Base-by-base conservation (phyloP, 352 stramenopile species). In the Aphanomyces stellatus region DNA sequence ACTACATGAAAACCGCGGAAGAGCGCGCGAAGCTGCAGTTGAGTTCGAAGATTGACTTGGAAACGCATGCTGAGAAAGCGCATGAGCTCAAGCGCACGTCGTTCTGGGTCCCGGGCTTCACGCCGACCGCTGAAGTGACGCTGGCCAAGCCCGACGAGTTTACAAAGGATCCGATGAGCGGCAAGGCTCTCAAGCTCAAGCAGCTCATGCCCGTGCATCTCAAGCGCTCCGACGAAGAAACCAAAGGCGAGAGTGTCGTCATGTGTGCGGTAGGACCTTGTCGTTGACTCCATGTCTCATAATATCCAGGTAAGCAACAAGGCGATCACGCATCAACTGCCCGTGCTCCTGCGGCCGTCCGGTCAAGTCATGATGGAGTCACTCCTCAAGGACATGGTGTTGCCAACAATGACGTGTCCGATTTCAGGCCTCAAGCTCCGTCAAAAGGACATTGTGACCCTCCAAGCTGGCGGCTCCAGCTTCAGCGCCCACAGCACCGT, bases 81-180 rank as follows among this genome's bases (percentile, higher is more conserved):
- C 71, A 81, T 24, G 84, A 82, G 30, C 90, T 95, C 78, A 89
- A 89, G 72, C 76, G 72, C 49, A 92, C 84, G 34, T 91, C 82
- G 67, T 95, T 87, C 65, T 95, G 86, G 86, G 91, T 95, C 62
- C 86, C 86, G 2, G 86, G 91, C 53, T 90, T 82, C 69, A 91
- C 86, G 15, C 86, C 86, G 4, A 76, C 62, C 49, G 74, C 82
- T 24, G 77, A 88, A 33, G 64, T 35, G 6, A 80, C 67, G 28
- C 66, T 91, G 46, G 73, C 72, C 27, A 77, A 80, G 25, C 86
- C 86, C 0, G 84, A 93, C 69, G 81, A 73, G 5, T 86, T 86
- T 70, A 93, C 86, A 1, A 74, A 77, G 41, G 86, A 95, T 56
- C 86, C 86, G 17, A 95, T 95, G 86, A 89, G 81, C 74, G 71